Percentiles rank a stretch among this genome's conserved stretches.
Evolutionary conservation across 2,329 filamentous ascomycete genomes (phyloP).

Genomic region (Xylaria digitata): DNA sequence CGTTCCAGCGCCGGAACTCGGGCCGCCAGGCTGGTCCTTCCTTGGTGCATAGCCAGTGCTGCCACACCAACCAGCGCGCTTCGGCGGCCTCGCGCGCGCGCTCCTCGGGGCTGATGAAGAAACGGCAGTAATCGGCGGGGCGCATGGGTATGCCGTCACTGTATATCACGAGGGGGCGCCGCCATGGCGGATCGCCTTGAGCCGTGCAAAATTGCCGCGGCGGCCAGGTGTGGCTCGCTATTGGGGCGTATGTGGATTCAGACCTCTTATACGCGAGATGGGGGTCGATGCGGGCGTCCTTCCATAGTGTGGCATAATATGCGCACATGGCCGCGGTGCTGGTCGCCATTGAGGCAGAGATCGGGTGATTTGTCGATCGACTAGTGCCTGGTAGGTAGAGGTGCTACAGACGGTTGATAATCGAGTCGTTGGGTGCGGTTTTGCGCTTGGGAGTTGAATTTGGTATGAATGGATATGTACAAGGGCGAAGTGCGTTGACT

Average conservation of each 20-base stretch:
- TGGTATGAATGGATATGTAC: too few relatives aligned
- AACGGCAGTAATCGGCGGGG: background rate
- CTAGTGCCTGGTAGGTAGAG: background rate
- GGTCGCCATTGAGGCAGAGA: background rate
- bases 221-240: background rate
- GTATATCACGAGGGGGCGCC: slow-evolving; percentile 14
- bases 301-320: slow-evolving; percentile 1
- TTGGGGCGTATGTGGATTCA: background rate
- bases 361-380: background rate
- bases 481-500: too few relatives aligned
- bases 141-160: slow-evolving; percentile 4
- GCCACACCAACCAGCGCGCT: slow-evolving; percentile 3
- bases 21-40: background rate
- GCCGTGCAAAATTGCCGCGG: background rate
- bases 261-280: background rate
- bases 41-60: background rate
- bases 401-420: too few relatives aligned
- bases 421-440: too few relatives aligned
- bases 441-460: too few relatives aligned
- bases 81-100: background rate
- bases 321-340: background rate
- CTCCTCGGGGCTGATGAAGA: slow-evolving; percentile 3
- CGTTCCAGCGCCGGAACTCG: slow-evolving; percentile 7
- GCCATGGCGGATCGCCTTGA: background rate
- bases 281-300: slow-evolving; percentile 1